Base-by-base conservation (phyloP, 2,329 filamentous ascomycete species). In the Cladophialophora psammophila region DNA sequence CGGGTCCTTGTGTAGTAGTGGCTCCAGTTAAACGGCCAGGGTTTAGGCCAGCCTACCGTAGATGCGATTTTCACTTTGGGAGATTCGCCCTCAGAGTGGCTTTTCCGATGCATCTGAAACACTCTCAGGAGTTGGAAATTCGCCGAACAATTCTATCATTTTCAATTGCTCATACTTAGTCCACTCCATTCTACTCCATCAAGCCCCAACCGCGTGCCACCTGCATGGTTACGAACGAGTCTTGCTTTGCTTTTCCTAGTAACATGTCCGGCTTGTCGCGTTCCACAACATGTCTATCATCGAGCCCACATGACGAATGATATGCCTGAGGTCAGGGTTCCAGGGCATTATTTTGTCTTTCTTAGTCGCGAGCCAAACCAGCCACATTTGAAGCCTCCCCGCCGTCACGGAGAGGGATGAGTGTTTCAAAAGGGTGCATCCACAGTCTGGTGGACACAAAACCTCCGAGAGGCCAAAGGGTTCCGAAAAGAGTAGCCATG, bases 51-150 rank as follows among this genome's bases (percentile, higher is more conserved):
- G 34, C 18, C 34, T 52, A 42, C 18, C 32, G 10, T 18, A 52
- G 59, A 15, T 38, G 3, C 59, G 45, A 53, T 61, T 45, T 52
- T 35, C 59, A 52, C 35, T 40, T 40, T 38, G n/a, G 38, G 45
- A 31, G 34, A n/a, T 61, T 20, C 5, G 35, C n/a, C n/a, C 32
- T 36, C 59, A 38, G 20, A 45, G 59, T 61, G 34, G 34, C 45
- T 53, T 34, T 13, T 20, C 35, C 18, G 18, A 45, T 50, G 35
- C 59, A 62, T 66, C 59, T 66, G 64, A 66, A 66, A 66, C 64
- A 48, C 52, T 42, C 59, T 55, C 64, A 66, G 64, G 60, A 56
- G 59, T 63, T 66, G 64, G 53, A 63, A 62, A 66, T 66, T 52
- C 58, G 45, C 42, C 59, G 64, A 58, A 59, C 15, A 8, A 40